These are phyloP conservation scores for Galerina marginata DNA, from an alignment of 768 basidiomycete species.

Conservation along the genomic window DNA sequence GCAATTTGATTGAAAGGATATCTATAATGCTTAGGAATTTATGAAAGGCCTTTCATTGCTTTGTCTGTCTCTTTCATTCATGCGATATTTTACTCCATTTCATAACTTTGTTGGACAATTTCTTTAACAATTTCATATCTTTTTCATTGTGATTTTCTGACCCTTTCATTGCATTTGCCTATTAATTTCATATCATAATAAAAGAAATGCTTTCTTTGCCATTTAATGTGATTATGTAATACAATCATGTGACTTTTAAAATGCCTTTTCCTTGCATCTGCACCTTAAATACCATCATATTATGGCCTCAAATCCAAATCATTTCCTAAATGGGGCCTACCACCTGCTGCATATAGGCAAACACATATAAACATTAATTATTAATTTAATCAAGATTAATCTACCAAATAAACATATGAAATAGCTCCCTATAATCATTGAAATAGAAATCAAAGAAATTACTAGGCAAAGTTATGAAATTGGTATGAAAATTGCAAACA, in stretches of 20 bases:
- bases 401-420: no score
- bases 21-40: no score
- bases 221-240: constrained; percentile 2
- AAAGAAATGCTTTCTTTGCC: not conserved
- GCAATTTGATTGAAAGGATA: no score
- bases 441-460: no score
- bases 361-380: not conserved
- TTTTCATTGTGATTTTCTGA: not conserved
- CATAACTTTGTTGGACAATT: not conserved
- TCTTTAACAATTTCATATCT: not conserved
- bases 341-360: not conserved
- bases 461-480: no score
- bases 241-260: not conserved
- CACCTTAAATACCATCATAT: not conserved
- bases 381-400: no score
- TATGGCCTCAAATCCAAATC: constrained; percentile 1
- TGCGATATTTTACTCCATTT: not conserved
- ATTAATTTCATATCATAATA: not conserved
- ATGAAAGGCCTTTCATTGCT: not conserved
- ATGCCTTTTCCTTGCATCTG: not conserved
- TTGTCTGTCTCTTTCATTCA: not conserved
- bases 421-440: no score
- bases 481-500: not conserved
- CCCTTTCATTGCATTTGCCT: not conserved
- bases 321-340: not conserved